phyloP scores from a whole-genome alignment of 1,284 basidiomycete genomes.

The Chiua sp. region DNA sequence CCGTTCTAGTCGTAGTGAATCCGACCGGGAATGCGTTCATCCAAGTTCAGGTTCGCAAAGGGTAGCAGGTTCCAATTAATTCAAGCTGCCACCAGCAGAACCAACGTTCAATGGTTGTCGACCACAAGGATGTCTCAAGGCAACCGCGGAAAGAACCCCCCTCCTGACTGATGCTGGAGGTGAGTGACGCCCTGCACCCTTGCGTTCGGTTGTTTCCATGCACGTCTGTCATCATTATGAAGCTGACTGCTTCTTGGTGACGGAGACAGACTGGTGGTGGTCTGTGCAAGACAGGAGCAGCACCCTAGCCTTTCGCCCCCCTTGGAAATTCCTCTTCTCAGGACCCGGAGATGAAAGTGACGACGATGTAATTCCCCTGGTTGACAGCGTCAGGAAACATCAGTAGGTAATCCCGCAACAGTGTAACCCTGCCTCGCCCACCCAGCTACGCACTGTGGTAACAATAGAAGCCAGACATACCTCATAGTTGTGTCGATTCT shows the following conservation, averaged over 20 bases:
- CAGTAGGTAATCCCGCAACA: slow-evolving; percentile 13
- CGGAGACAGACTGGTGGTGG: slow-evolving; percentile 24
- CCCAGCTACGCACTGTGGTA: slow-evolving; percentile 28
- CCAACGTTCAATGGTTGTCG: slow-evolving; percentile 5
- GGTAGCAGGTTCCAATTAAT: slow-evolving; percentile 29
- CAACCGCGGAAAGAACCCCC: slow-evolving; percentile 25
- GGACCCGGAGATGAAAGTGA: slow-evolving; percentile 33
- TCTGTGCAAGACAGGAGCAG: slow-evolving; percentile 15
- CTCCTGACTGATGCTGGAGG: slow-evolving; percentile 9
- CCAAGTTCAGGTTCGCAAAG: slow-evolving; percentile 6
- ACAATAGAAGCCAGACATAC: slow-evolving; percentile 28
- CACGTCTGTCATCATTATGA: slow-evolving; percentile 22
- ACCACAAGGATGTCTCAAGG: slow-evolving; percentile 34
- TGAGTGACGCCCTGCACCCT: slow-evolving; percentile 19
- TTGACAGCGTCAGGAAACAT: slow-evolving; percentile 3
- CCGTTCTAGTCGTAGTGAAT: slow-evolving; percentile 17
- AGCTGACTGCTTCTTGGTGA: slow-evolving; percentile 5
- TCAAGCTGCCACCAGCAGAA: slow-evolving; percentile 6
- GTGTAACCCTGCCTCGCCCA: slow-evolving; percentile 13
- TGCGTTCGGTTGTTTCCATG: slow-evolving; percentile 19
- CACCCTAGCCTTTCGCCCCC: slow-evolving; percentile 17
- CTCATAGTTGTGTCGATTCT: slow-evolving; percentile 10
- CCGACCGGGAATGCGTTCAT: slow-evolving; percentile 6
- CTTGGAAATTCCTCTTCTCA: slow-evolving; percentile 23
- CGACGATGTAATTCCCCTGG: slow-evolving; percentile 7